Evolutionary conservation across 441 rosid genomes (phyloP).

Genomic region (Kokia cookei): DNA sequence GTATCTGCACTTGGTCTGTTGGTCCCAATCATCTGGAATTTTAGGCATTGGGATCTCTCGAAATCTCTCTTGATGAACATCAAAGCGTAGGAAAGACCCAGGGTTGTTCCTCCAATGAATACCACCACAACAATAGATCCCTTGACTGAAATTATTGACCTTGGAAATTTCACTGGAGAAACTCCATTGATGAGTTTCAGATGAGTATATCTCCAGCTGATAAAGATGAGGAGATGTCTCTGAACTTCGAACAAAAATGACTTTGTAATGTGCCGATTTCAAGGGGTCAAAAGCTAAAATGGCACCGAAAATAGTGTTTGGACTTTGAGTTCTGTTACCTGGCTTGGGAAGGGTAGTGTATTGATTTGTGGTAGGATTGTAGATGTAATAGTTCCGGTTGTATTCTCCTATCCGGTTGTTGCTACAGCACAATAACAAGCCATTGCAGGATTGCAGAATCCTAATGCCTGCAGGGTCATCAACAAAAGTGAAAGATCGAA

Average conservation of each 20-base stretch:
- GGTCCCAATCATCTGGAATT: slow-evolving; percentile 1
- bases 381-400: slow-evolving; percentile 23
- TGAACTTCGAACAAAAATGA: slow-evolving; percentile 2
- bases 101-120: slow-evolving; percentile 24
- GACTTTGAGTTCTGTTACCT: not conserved
- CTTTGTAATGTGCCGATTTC: slow-evolving; percentile 26
- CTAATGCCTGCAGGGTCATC: slow-evolving; percentile 18
- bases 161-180: not conserved
- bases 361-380: slow-evolving; percentile 44
- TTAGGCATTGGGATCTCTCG: slow-evolving; percentile 24
- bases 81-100: slow-evolving; percentile 9
- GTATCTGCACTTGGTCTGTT: slow-evolving; percentile 3
- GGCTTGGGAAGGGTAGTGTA: slow-evolving; percentile 11
- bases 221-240: not conserved
- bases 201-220: slow-evolving; percentile 20
- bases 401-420: not conserved
- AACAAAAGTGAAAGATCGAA: slow-evolving; percentile 12
- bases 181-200: slow-evolving; percentile 21
- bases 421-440: slow-evolving; percentile 39
- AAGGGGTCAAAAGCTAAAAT: slow-evolving; percentile 29
- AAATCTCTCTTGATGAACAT: slow-evolving; percentile 14
- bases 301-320: slow-evolving; percentile 2
- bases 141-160: not conserved
- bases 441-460: slow-evolving; percentile 47
- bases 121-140: slow-evolving; percentile 21